Evolutionary conservation across 164 flowering plant genomes (phyloP).

Genomic region (Berberis vulgaris): DNA sequence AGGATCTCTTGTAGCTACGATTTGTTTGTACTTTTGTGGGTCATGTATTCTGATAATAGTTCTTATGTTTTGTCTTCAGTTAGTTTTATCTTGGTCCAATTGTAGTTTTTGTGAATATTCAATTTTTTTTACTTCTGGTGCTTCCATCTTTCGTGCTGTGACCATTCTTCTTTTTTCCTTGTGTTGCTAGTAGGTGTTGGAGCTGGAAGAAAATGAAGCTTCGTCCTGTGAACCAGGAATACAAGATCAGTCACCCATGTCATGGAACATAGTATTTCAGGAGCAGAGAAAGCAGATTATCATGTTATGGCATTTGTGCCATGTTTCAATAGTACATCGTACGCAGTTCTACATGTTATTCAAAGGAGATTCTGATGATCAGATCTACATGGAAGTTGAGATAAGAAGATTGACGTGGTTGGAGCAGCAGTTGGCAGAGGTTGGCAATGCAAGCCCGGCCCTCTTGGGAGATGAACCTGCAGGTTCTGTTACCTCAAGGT

Average conservation of each 20-base stretch:
- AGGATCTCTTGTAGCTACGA: too few relatives aligned
- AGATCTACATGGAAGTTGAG: constrained; percentile 83
- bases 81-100: not conserved
- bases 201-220: constrained; percentile 53
- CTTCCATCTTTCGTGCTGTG: not conserved
- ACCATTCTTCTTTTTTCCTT: not conserved
- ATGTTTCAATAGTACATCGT: constrained; percentile 71
- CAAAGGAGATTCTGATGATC: constrained; percentile 65
- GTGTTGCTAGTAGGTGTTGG: constrained; percentile 44
- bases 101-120: not conserved
- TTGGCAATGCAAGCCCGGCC: constrained; percentile 87
- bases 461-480: constrained; percentile 81
- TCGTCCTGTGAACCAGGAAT: constrained; percentile 17
- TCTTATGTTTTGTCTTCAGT: too few relatives aligned
- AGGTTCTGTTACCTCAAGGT: constrained; percentile 67
- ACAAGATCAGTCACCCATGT: constrained; percentile 31
- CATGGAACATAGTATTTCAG: constrained; percentile 55
- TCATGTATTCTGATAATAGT: too few relatives aligned
- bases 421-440: constrained; percentile 70
- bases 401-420: constrained; percentile 72
- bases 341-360: constrained; percentile 75
- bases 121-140: not conserved
- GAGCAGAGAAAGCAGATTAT: constrained; percentile 68
- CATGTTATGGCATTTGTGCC: constrained; percentile 85
- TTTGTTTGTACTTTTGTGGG: too few relatives aligned